These are phyloP conservation scores for Cryphonectria nitschkei DNA, from an alignment of 2,329 filamentous ascomycete genomes.

Conservation along the genomic window DNA sequence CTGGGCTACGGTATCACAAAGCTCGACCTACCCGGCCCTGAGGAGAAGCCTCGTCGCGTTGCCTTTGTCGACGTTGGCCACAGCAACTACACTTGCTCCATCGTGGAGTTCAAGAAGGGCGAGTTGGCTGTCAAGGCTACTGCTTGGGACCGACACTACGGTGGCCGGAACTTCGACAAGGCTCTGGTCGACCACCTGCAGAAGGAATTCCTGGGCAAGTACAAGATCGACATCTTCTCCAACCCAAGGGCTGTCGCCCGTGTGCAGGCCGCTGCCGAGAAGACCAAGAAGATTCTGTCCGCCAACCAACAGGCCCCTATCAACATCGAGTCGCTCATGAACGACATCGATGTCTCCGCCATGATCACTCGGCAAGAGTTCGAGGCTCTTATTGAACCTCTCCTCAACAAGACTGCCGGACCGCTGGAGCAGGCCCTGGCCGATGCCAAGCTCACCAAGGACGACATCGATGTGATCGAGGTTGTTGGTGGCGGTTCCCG, in stretches of 20 bases:
- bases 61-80: conserved; percentile 94
- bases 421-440: conserved; percentile 90
- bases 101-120: conserved; percentile 97
- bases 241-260: conserved; percentile 90
- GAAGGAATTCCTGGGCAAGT: conserved; percentile 95
- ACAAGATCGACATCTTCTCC: conserved; percentile 91
- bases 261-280: conserved; percentile 87
- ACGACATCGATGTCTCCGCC: conserved; percentile 87
- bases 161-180: conserved; percentile 96
- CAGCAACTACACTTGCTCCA: conserved; percentile 91
- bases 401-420: conserved; percentile 71
- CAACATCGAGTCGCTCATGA: conserved; percentile 98
- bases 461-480: conserved; percentile 93
- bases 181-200: conserved; percentile 93
- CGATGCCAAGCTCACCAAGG: conserved; percentile 87
- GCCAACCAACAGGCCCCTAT: conserved; percentile 91
- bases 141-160: conserved; percentile 92
- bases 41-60: conserved; percentile 91
- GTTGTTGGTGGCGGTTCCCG: conserved; percentile 93
- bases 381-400: conserved; percentile 84
- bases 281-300: conserved; percentile 97
- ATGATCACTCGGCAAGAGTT: conserved; percentile 95
- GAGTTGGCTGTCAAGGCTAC: conserved; percentile 93
- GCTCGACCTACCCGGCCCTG: conserved; percentile 82
- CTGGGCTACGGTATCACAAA: conserved; percentile 98